Base-by-base conservation (phyloP, 1,284 basidiomycete genomes). In the Lentinula novae-zelandiae region DNA sequence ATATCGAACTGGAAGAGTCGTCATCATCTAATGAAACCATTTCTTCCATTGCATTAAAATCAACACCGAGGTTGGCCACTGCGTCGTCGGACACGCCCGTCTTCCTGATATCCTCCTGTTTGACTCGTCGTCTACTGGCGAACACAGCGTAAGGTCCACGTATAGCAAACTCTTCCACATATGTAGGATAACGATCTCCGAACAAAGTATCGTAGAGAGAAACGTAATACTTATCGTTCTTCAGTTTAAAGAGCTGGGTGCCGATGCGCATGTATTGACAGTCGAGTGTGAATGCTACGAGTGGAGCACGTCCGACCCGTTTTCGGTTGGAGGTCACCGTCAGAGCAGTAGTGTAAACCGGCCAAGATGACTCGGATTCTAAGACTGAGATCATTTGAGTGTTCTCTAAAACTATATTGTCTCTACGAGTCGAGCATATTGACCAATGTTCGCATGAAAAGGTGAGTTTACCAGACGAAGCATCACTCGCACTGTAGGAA, bases 241-340 rank as follows among this genome's bases (percentile, higher is more conserved):
- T 58, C 17, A 63, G 58, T 5, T 15, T 44, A 46, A 70, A 70
- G 39, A 70, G 38, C 49, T 67, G 66, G 13, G 67, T 50, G 10
- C 70, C 70, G 20, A 72, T 65, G 22, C 70, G 68, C 12, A 72
- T 61, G 17, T 62, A 51, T 3, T 57, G 10, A n/a, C 60, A 60
- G n/a, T 67, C 66, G 12, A 49, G 52, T 27, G 59, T 59, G 62
- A 72, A 69, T 15, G 61, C 60, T 20, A 62, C 62, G n/a, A 67
- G 63, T n/a, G 36, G 17, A 6, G 57, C 63, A 17, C 48, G 54
- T 3, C 63, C 63, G 8, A 27, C n/a, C 31, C 20, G 13, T 7
- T 9, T 36, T 17, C 48, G 12, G 31, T 38, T n/a, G 22, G 38
- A 56, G 49, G 46, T 36, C 55, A 52, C 48, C 40, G 40, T 42